Percentiles rank a stretch among this genome's conserved stretches.
These are phyloP conservation scores for Collybiopsis confluens DNA, from an alignment of 768 basidiomycete species.

Conservation along the genomic window DNA sequence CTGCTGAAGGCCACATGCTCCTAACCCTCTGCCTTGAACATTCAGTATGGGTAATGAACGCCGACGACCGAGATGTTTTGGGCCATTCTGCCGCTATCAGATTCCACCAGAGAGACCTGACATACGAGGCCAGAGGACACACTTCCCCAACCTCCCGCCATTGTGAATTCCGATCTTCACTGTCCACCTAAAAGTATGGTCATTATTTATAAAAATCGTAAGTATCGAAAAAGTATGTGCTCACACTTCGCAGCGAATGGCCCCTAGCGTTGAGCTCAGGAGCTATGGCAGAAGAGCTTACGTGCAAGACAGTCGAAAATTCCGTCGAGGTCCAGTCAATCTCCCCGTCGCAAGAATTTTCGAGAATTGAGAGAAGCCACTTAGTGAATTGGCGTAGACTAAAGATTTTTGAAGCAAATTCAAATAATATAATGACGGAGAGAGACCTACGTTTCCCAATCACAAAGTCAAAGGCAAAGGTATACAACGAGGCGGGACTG, in stretches of 20 bases:
- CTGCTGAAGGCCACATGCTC: neutral
- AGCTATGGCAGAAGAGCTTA: no score
- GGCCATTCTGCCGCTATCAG: no score
- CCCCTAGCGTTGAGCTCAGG: no score
- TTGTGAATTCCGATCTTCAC: no score
- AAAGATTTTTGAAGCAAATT: neutral
- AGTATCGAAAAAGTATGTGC: no score
- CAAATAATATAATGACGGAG: neutral
- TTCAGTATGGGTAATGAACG: neutral
- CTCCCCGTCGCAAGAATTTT: neutral
- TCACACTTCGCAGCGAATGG: no score
- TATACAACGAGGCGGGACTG: slow-evolving; percentile 44
- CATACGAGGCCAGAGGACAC: no score
- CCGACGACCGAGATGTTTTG: neutral
- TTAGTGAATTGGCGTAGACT: slow-evolving; percentile 26
- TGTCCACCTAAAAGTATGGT: no score
- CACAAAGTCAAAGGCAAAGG: slow-evolving; percentile 46
- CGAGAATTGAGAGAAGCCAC: slow-evolving; percentile 27
- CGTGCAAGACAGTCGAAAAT: neutral
- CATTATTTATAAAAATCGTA: no score
- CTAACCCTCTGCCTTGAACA: neutral
- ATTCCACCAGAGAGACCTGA: no score
- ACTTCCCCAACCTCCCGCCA: no score
- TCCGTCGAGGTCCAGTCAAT: neutral
- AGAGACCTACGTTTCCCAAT: slow-evolving; percentile 42